Evolutionary conservation across 148 eudicot genomes (phyloP).

Genomic region (Drosera capensis): DNA sequence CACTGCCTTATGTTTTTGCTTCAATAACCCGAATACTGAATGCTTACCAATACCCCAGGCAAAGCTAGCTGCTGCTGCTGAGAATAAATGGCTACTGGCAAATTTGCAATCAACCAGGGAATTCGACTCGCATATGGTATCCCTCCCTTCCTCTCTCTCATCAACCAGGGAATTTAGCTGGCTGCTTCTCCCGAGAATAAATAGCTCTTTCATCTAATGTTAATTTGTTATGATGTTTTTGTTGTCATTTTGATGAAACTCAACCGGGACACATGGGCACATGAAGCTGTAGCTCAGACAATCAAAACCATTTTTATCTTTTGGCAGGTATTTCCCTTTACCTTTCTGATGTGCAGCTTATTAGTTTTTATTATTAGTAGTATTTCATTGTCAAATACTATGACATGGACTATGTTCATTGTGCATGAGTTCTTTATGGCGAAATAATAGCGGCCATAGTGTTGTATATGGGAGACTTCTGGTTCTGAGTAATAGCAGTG

Average conservation of each 20-base stretch:
- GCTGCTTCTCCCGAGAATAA: neutral
- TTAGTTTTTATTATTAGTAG: too few relatives aligned
- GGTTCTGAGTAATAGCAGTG: too few relatives aligned
- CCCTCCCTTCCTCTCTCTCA: neutral
- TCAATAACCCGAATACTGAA: neutral
- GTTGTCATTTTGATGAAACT: conserved; percentile 27
- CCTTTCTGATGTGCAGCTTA: neutral
- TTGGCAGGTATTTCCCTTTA: conserved; percentile 58
- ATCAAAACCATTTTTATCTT: conserved; percentile 78
- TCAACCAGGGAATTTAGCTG: neutral
- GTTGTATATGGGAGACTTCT: too few relatives aligned
- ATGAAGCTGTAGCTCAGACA: conserved; percentile 93
- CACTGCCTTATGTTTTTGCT: too few relatives aligned
- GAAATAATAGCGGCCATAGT: too few relatives aligned
- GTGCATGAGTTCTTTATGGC: too few relatives aligned
- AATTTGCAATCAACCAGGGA: conserved; percentile 85
- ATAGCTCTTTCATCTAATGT: neutral
- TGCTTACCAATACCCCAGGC: conserved; percentile 34
- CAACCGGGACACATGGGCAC: conserved; percentile 97
- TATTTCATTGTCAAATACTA: too few relatives aligned
- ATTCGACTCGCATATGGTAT: conserved; percentile 95
- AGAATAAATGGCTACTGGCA: conserved; percentile 76
- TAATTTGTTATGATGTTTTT: neutral
- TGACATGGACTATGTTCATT: too few relatives aligned
- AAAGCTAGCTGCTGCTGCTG: conserved; percentile 61